Evolutionary conservation across 768 basidiomycete species (phyloP).

Genomic region (Trametopsis cervina): DNA sequence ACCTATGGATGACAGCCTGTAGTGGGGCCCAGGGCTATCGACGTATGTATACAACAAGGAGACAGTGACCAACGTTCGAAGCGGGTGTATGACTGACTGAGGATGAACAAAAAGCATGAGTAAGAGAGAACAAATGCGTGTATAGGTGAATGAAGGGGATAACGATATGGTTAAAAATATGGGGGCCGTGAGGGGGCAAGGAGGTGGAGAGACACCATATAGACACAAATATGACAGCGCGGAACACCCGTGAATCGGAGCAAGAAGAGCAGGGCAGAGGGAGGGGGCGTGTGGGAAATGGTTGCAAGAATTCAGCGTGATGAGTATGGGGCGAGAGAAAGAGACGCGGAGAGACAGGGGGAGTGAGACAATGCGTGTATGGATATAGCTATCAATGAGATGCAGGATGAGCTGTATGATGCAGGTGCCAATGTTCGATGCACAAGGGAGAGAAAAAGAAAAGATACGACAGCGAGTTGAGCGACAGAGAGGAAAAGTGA

Average conservation of each 20-base stretch:
- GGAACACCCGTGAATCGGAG: background rate
- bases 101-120: too few species aligned
- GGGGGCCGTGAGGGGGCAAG: background rate
- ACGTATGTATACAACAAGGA: too few species aligned
- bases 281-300: background rate
- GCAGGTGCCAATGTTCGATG: background rate
- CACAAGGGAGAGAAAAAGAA: too few species aligned
- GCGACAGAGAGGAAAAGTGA: background rate
- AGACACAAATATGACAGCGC: background rate
- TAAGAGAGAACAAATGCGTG: conserved; percentile 5
- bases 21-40: too few species aligned
- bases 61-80: too few species aligned
- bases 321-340: background rate
- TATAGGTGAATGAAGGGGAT: conserved; percentile 4
- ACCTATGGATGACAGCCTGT: too few species aligned
- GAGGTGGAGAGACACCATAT: background rate
- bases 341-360: background rate
- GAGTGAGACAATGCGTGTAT: background rate
- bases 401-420: background rate
- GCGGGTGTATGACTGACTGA: too few species aligned
- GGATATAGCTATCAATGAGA: conserved; percentile 1
- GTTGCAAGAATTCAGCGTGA: background rate
- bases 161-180: background rate
- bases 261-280: background rate
- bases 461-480: background rate